A percentile compares a stretch with the other conserved stretches of the same genome.
phyloP scores from a whole-genome alignment of 2,329 filamentous ascomycete genomes.

The Arthrobotrys sinensis region DNA sequence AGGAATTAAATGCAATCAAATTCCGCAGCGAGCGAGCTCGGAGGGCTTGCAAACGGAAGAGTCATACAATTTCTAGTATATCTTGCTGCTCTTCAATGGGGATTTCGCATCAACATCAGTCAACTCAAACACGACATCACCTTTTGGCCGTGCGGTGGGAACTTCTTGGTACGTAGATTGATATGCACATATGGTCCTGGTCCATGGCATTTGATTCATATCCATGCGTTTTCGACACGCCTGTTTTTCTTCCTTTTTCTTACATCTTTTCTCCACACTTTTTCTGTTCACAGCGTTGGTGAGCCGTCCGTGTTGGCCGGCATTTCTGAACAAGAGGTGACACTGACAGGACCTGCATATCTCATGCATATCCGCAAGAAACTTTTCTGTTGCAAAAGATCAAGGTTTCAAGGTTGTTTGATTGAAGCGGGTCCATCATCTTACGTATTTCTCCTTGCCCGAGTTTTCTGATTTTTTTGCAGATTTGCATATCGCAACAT shows the following conservation, averaged over 20 bases:
- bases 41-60: constrained; percentile 41
- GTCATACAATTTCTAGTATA: constrained; percentile 40
- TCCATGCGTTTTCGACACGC: constrained; percentile 35
- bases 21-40: constrained; percentile 46
- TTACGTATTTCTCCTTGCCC: constrained; percentile 21
- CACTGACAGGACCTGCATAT: constrained; percentile 53
- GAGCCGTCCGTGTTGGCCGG: constrained; percentile 33
- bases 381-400: constrained; percentile 27
- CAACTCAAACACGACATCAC: constrained; percentile 17
- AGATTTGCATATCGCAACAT: constrained; percentile 3
- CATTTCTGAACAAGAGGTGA: constrained; percentile 4
- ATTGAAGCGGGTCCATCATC: neutral
- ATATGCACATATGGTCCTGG: constrained; percentile 24
- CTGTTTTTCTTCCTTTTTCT: constrained; percentile 19
- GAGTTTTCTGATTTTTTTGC: neutral
- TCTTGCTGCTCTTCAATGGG: constrained; percentile 28
- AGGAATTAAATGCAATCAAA: constrained; percentile 15
- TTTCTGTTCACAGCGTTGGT: constrained; percentile 1
- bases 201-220: constrained; percentile 43
- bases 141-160: constrained; percentile 6
- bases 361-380: constrained; percentile 45
- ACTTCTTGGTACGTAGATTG: constrained; percentile 35
- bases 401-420: constrained; percentile 24
- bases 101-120: constrained; percentile 5
- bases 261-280: constrained; percentile 27